Evolutionary conservation across 192 early-diverging fungal genomes (phyloP), one percentile per base, ranked within the genome.

Genomic region (Chytriomyces sp.): DNA sequence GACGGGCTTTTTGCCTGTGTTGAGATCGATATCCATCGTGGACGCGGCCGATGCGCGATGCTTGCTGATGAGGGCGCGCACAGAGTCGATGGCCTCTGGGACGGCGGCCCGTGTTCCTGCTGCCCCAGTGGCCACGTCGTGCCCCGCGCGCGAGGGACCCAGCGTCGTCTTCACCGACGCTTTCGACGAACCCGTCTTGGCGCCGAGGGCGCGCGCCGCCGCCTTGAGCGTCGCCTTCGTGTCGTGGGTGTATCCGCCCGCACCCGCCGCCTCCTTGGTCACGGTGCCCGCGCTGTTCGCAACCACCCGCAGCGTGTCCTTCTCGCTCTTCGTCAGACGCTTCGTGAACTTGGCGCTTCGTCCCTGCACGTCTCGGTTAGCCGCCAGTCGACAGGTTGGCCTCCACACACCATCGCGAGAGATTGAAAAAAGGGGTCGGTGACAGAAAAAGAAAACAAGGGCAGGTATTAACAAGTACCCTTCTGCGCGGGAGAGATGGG

Each of bases 281-380:
- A 10, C 10, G 44, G 65, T 10, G 14, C 12, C 34, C 8, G 10
- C 60, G 34, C 31, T 22, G 65, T 56, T 56, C 34, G 65, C n/a
- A 12, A 30, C 40, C 39, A 64, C 37, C 10, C 65, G 65, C 2
- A 68, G 30, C 2, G 52, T 37, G 65, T 68, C 65, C 44, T 68
- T 68, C 52, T 68, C 65, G n/a, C 33, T 55, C 52, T 56, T 53
- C 6, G 65, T 68, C 10, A 68, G 44, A 4, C 65, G 44, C 33
- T 68, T 68, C 36, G 65, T 68, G 36, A 56, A 53, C 52, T 68
- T 68, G 28, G 65, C 65, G 0, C 5, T 22, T 12, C 65, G 44
- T 17, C 65, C 65, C 65, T 64, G 62, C n/a, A n/a, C n/a, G n/a
- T n/a, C n/a, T n/a, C n/a, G n/a, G n/a, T n/a, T n/a, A n/a, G n/a